Percentiles rank a stretch among this genome's conserved stretches.
Evolutionary conservation across 306 rosid genomes (phyloP).

Genomic region (Cucurbita argyrosperma): DNA sequence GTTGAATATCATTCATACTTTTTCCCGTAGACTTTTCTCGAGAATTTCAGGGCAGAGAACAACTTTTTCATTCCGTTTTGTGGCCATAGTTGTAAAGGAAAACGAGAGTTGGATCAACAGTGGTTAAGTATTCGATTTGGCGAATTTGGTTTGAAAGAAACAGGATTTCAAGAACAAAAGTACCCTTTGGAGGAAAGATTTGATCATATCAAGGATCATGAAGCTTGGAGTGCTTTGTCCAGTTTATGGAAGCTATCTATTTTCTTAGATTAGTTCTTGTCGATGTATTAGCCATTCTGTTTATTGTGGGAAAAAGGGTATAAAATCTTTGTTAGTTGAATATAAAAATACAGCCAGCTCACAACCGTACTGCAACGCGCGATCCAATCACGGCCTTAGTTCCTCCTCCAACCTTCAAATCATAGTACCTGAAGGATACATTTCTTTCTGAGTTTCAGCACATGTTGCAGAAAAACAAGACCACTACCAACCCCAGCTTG

Average conservation of each 20-base stretch:
- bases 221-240: background rate
- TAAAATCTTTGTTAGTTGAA: background rate
- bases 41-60: background rate
- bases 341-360: constrained; percentile 31
- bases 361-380: constrained; percentile 97
- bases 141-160: background rate
- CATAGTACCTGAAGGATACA: constrained; percentile 63
- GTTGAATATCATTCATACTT: background rate
- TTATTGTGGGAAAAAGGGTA: background rate
- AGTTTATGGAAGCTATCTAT: background rate
- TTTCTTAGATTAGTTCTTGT: background rate
- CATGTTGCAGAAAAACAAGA: background rate
- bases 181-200: background rate
- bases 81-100: background rate
- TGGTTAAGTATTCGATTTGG: background rate
- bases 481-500: background rate
- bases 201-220: background rate
- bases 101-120: background rate
- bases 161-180: background rate
- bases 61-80: background rate
- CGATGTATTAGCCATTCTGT: background rate
- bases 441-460: constrained; percentile 1
- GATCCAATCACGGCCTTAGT: constrained; percentile 79
- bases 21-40: background rate
- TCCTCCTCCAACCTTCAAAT: constrained; percentile 85